phyloP scores from a whole-genome alignment of 2,329 filamentous ascomycete species.

The Lachnum nothofagi region DNA sequence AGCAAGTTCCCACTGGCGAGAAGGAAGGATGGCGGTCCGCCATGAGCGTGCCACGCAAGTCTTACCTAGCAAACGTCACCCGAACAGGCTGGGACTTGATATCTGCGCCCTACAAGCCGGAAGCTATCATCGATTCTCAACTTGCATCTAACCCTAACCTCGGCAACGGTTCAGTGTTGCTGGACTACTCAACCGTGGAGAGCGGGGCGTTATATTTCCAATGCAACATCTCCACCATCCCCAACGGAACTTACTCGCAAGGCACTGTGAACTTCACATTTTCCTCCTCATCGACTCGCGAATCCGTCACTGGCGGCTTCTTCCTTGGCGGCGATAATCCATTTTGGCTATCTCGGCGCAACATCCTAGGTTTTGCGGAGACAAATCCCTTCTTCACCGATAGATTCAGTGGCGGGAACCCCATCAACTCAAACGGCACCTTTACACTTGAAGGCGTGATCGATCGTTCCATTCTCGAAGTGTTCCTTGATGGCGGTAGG shows the following conservation, averaged over 20 bases:
- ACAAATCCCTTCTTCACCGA: constrained; percentile 52
- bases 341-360: constrained; percentile 48
- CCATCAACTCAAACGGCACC: constrained; percentile 19
- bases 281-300: constrained; percentile 43
- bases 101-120: constrained; percentile 45
- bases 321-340: constrained; percentile 44
- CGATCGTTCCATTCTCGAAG: constrained; percentile 50
- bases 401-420: constrained; percentile 38
- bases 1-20: constrained; percentile 48
- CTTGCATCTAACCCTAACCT: constrained; percentile 42
- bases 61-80: constrained; percentile 47
- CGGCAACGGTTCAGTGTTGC: constrained; percentile 43
- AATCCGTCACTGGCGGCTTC: constrained; percentile 46
- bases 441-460: constrained; percentile 43
- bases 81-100: constrained; percentile 49
- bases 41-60: constrained; percentile 50
- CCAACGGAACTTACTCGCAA: constrained; percentile 12
- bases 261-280: constrained; percentile 49
- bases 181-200: constrained; percentile 47
- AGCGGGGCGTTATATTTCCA: constrained; percentile 52
- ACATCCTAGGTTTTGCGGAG: constrained; percentile 40
- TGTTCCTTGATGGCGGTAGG: constrained; percentile 49
- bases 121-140: constrained; percentile 41
- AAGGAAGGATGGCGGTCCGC: constrained; percentile 48
- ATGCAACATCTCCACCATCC: constrained; percentile 45